These are phyloP conservation scores for Pyrus bretschneideri DNA, from an alignment of 306 rosid species.

Conservation along the genomic window DNA sequence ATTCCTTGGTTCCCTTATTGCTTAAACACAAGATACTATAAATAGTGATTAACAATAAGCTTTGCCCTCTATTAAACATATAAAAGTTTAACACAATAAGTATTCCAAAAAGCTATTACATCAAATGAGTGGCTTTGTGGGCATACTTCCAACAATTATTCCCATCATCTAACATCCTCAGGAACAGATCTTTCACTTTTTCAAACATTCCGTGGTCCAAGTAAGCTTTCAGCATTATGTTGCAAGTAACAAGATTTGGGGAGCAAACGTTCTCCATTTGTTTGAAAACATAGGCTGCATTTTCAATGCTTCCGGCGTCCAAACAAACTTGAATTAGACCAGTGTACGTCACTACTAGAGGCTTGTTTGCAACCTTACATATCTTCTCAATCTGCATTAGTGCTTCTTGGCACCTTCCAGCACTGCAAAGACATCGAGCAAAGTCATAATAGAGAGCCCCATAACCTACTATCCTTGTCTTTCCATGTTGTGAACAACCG, in stretches of 20 bases:
- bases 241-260: slow-evolving; percentile 82
- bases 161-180: slow-evolving; percentile 51
- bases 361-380: slow-evolving; percentile 87
- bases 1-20: too few relatives aligned
- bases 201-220: slow-evolving; percentile 62
- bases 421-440: slow-evolving; percentile 88
- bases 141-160: too few relatives aligned
- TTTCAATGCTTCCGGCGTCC: slow-evolving; percentile 52
- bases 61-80: too few relatives aligned
- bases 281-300: slow-evolving; percentile 60
- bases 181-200: slow-evolving; percentile 62
- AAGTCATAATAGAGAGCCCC: slow-evolving; percentile 91
- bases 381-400: slow-evolving; percentile 83
- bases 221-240: slow-evolving; percentile 77
- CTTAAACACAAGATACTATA: too few relatives aligned
- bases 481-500: slow-evolving; percentile 75
- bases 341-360: slow-evolving; percentile 89
- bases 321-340: slow-evolving; percentile 90
- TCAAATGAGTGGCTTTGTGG: too few relatives aligned
- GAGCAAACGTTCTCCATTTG: slow-evolving; percentile 73
- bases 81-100: too few relatives aligned
- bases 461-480: slow-evolving; percentile 85
- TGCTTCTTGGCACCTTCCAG: slow-evolving; percentile 85
- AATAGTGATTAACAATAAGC: too few relatives aligned
- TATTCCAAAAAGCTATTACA: too few relatives aligned